Conservation (phyloP, 192 early-diverging fungal genomes). For the Diversispora epigaea region DNA sequence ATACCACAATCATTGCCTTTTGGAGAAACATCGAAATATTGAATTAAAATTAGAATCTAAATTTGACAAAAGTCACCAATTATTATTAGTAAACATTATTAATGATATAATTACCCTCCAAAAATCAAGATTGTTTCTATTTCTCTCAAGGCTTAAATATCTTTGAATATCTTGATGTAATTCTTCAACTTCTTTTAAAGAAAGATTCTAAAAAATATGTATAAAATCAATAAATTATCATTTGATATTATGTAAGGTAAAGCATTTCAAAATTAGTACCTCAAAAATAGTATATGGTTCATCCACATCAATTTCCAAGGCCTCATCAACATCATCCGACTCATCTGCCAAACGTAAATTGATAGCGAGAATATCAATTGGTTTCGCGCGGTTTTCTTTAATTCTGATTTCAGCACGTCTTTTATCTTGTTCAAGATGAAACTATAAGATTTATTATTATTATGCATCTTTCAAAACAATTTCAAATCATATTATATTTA, state of each 20-base stretch:
- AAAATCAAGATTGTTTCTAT: conserved; percentile 73
- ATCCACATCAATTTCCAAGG: conserved; percentile 82
- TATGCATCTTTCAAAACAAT: too few species aligned
- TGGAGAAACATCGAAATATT: background rate
- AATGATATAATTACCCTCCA: conserved; percentile 57
- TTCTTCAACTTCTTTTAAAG: conserved; percentile 67
- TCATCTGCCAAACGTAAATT: conserved; percentile 75
- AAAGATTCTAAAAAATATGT: conserved; percentile 60
- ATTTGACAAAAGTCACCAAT: background rate
- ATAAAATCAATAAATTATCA: too few species aligned
- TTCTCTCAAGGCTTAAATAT: conserved; percentile 82
- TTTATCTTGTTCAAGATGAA: conserved; percentile 91
- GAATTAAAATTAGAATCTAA: background rate
- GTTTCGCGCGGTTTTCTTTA: conserved; percentile 79
- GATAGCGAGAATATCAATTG: conserved; percentile 92
- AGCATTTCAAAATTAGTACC: conserved; percentile 38
- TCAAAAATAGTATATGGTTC: conserved; percentile 85
- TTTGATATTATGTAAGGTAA: too few species aligned
- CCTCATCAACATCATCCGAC: conserved; percentile 68
- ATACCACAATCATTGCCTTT: conserved; percentile 75
- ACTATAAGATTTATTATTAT: too few species aligned
- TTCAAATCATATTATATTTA: too few species aligned
- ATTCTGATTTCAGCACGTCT: conserved; percentile 90
- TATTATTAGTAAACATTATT: background rate
- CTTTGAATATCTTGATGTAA: conserved; percentile 85